Evolutionary conservation across 257 asterid genomes (phyloP), one percentile per base, ranked within the genome.

Genomic region (Solanum microdontum): DNA sequence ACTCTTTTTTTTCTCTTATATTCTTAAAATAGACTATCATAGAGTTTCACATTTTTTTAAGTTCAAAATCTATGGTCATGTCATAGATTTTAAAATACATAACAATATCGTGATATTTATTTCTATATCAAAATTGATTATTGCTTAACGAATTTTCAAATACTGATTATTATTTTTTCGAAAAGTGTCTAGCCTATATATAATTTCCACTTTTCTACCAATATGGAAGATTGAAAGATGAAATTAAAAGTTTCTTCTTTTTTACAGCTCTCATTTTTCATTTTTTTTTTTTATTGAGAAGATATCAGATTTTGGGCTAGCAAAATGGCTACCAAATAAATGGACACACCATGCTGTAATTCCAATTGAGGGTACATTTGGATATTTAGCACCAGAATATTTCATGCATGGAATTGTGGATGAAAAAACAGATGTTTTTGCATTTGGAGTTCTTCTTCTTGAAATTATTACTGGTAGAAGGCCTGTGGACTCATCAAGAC

Each of bases 291-390:
- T 7, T 1, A 32, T 12, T 12, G 55, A 36, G 26, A 80, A 96
- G 98, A 96, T 96, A 82, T 94, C 98, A 8, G 98, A 96, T 58
- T 96, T 95, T 62, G 99, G 99, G 17, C 94, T 96, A 0, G 99
- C 98, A 40, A 96, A 93, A 90, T 96, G 99, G 99, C 89, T 96
- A 72, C 99, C 99, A 0, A 92, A 90, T 87, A 93, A 94, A 88
- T 93, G 96, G 97, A 94, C 96, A 68, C 98, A 95, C 79, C 99
- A 93, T 84, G 95, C 98, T 12, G 98, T 90, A 55, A 76, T 90
- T 69, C 95, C 98, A 64, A 91, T 96, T 28, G 98, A 96, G 87
- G 99, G 99, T 9, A 96, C 98, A 45, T 96, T 95, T 79, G 99
- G 99, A 12, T 96, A 94, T 85, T 87, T 95, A 36, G 98, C 99